Base-by-base conservation (phyloP, 208 protist genomes). In the Wallacemonas rigidus region DNA sequence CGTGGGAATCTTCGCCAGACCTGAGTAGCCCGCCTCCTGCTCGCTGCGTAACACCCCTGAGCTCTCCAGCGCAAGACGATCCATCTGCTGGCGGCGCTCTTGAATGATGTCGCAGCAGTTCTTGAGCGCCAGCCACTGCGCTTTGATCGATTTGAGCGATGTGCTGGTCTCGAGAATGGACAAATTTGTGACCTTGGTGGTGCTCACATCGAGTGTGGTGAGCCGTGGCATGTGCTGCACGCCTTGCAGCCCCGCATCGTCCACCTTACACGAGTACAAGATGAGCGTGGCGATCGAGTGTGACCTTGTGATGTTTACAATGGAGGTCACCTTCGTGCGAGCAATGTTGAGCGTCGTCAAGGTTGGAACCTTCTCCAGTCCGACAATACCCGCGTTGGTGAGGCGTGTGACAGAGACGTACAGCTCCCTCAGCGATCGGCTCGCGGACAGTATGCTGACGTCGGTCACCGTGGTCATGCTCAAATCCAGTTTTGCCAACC, bases 61-160 rank as follows among this genome's bases (percentile, higher is more conserved):
- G 14, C 69, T 72, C n/a, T 65, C 60, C 60, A 65, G 11, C 8
- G 69, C 55, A 9, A 40, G n/a, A 26, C 62, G 64, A 69, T 81
- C 73, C 69, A 79, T 74, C 64, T 70, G 74, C 44, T 75, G 57
- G 36, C 79, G 78, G 26, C 81, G 77, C 50, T 80, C 70, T 40
- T 80, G 70, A 55, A 87, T 82, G 50, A 87, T 79, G 67, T 83
- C 77, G 48, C 64, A 56, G 57, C 87, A 89, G 72, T 92, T 88
- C 40, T 75, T 71, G 45, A 92, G 68, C n/a, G 64, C 45, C 36
- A 93, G 72, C 85, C 88, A 93, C 77, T 93, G 88, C 41, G 88
- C 88, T 41, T 79, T 87, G 17, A 93, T 43, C n/a, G 54, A 76
- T 47, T 73, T 73, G 44, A 93, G 75, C 26, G 88, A 81, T 47